phyloP scores from a whole-genome alignment of 305 asterid species.

The Fraxinus ornus region DNA sequence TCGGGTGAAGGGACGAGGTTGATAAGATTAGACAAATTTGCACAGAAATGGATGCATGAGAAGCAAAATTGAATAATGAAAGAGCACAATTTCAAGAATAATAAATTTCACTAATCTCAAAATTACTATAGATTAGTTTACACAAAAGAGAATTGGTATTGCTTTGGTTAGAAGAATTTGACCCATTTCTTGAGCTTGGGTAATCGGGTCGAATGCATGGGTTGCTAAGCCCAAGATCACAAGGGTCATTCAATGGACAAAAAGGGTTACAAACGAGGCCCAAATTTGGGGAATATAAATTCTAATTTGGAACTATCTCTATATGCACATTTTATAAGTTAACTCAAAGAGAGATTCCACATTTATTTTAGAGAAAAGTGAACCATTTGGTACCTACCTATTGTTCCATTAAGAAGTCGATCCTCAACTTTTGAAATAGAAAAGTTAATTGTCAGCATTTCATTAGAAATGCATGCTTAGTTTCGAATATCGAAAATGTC shows the following conservation, averaged over 20 bases:
- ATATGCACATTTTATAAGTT: neutral
- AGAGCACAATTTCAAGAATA: neutral
- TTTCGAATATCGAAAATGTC: neutral
- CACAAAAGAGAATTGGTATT: neutral
- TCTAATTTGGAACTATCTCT: neutral
- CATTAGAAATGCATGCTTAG: neutral
- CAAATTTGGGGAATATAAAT: neutral
- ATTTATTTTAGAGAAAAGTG: neutral
- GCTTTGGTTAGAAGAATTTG: slow-evolving; percentile 34
- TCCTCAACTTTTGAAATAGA: neutral
- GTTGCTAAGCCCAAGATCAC: slow-evolving; percentile 25
- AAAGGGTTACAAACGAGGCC: slow-evolving; percentile 21
- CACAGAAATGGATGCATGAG: slow-evolving; percentile 6
- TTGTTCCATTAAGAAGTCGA: neutral
- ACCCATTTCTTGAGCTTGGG: slow-evolving; percentile 25
- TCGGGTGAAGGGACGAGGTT: neutral
- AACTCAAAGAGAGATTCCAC: neutral
- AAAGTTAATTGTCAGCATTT: neutral
- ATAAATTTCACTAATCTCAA: neutral
- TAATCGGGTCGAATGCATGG: slow-evolving; percentile 36
- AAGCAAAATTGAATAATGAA: neutral
- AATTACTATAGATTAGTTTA: neutral
- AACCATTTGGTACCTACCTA: neutral
- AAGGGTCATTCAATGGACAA: slow-evolving; percentile 18
- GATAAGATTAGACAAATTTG: neutral